These are phyloP conservation scores for Heritiera littoralis DNA, from an alignment of 345 rosid genomes.

Conservation along the genomic window DNA sequence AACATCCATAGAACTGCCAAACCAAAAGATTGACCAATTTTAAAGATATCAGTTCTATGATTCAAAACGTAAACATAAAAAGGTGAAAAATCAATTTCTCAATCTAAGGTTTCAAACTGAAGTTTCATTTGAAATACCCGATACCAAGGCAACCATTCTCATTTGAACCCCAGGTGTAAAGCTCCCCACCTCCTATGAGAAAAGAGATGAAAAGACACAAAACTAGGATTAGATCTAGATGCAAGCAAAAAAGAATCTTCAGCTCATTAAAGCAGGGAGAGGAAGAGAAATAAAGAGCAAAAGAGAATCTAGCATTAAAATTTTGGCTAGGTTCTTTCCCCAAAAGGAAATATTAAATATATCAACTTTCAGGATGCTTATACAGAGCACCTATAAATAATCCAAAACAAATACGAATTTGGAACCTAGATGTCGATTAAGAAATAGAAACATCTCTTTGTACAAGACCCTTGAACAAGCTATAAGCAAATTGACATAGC, in stretches of 20 bases:
- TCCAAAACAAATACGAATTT: not conserved
- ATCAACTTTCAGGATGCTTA: not conserved
- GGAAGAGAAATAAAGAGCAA: not conserved
- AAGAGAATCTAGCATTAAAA: not conserved
- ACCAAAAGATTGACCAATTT: constrained; percentile 18
- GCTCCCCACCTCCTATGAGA: constrained; percentile 69
- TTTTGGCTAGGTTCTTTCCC: not conserved
- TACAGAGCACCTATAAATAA: not conserved
- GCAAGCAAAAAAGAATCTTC: not conserved
- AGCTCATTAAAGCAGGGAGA: not conserved
- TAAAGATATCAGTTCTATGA: constrained; percentile 12
- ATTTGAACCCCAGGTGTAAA: constrained; percentile 87
- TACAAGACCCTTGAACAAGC: not conserved
- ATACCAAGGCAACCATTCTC: constrained; percentile 96
- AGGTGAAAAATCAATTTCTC: constrained; percentile 4
- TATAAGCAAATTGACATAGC: not conserved
- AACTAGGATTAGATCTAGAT: constrained; percentile 7
- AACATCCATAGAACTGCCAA: constrained; percentile 59
- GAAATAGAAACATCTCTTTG: not conserved
- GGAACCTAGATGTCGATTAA: not conserved
- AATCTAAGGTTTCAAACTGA: constrained; percentile 18
- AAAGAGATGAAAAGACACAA: not conserved
- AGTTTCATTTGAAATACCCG: constrained; percentile 48
- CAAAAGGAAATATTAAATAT: not conserved
- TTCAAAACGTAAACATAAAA: constrained; percentile 12